Base-by-base conservation (phyloP, 495 filamentous ascomycete genomes). In the Aspergillus nidulans region DNA sequence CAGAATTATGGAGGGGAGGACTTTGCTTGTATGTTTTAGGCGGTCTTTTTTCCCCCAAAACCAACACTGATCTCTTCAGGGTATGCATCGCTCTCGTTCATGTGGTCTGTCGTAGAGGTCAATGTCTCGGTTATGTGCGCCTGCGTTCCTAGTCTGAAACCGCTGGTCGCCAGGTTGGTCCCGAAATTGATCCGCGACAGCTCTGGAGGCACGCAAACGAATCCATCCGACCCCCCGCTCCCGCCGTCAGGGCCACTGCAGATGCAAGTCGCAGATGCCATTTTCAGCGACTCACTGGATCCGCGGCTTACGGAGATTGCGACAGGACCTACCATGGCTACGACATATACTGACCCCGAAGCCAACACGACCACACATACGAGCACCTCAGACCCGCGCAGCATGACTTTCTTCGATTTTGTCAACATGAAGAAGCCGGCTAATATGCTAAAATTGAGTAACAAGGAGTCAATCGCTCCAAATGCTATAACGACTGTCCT, bases 51-150 rank as follows among this genome's bases (percentile, higher is more conserved):
- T 21, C 4, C 24, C n/a, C n/a, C n/a, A n/a, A 42, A 36, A 3
- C 5, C 6, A 20, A 24, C 6, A 21, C 53, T 40, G 34, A 25
- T 44, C 55, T 21, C 53, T 26, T 30, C 23, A 65, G 86, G 83
- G 86, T 89, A 91, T 68, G 91, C 86, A 3, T 88, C 90, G 4
- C 67, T 90, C 1, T 87, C 90, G 0, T 88, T 95, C 65, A 91
- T 96, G 86, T 97, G 91, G 91, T 92, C 88, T 16, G 88, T 85
- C 8, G 81, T 97, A 55, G 91, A 96, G 68, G 90, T 96, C 67
- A 91, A 95, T 61, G 77, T 91, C 7, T 91, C 91, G 7, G 88
- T 96, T 52, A 86, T 92, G 39, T 94, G 89, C 55, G 91, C 84
- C 44, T 96, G 90, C 61, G 85, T 95, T 24, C 92, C 91, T 13